Conservation (phyloP, 208 protist genomes). For the Leishmania gerbilli region DNA sequence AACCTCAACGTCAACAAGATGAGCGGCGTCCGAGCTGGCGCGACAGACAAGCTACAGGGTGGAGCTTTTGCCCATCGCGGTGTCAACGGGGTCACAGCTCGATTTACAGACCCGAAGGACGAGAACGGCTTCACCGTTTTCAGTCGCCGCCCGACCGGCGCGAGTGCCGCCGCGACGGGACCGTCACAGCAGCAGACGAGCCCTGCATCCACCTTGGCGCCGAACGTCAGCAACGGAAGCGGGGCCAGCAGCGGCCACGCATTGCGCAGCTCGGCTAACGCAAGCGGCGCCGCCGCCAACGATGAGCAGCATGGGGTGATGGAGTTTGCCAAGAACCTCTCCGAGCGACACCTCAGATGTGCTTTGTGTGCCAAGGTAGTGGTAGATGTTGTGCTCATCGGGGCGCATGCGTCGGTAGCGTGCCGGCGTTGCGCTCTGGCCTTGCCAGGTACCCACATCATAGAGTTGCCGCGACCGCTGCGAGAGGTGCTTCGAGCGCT, state of each 20-base stretch:
- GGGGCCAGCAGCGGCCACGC: neutral
- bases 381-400: slow-evolving; percentile 56
- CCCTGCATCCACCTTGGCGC: neutral
- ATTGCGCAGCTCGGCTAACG: neutral
- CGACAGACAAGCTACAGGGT: slow-evolving; percentile 16
- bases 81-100: neutral
- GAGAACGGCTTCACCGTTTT: slow-evolving; percentile 27
- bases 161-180: neutral
- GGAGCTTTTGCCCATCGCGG: slow-evolving; percentile 7
- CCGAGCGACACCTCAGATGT: slow-evolving; percentile 51
- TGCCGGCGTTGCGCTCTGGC: slow-evolving; percentile 53
- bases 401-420: slow-evolving; percentile 35
- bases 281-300: neutral
- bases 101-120: slow-evolving; percentile 29
- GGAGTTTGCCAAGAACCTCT: slow-evolving; percentile 37
- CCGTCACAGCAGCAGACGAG: neutral
- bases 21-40: slow-evolving; percentile 3
- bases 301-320: slow-evolving; percentile 5
- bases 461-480: slow-evolving; percentile 46
- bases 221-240: neutral
- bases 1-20: slow-evolving; percentile 31
- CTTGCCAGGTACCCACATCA: slow-evolving; percentile 16
- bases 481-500: slow-evolving; percentile 20
- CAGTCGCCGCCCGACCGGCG: slow-evolving; percentile 7
- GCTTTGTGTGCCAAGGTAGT: slow-evolving; percentile 47